These are phyloP conservation scores for Aureobasidium sp. DNA, from an alignment of 2,329 filamentous ascomycete genomes.

Conservation along the genomic window DNA sequence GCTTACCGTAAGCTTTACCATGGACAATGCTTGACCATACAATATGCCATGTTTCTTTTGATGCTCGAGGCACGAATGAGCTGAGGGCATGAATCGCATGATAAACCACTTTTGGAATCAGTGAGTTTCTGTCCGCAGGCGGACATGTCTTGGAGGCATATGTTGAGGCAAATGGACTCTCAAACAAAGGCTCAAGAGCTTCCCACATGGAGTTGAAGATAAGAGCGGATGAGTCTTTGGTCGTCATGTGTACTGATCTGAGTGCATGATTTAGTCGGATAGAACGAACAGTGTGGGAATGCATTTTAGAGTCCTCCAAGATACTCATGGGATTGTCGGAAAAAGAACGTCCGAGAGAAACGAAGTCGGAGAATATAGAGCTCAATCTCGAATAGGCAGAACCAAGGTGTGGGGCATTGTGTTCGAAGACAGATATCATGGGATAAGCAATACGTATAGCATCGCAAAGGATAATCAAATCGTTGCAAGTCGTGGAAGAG, in stretches of 20 bases:
- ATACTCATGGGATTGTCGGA: neutral
- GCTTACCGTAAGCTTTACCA: conserved; percentile 16
- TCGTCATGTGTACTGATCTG: neutral
- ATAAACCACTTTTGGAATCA: neutral
- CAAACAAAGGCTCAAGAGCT: conserved; percentile 13
- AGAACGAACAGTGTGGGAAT: neutral
- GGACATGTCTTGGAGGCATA: neutral
- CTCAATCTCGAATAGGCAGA: neutral
- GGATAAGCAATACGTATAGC: neutral
- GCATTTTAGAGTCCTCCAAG: neutral
- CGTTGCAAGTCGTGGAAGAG: neutral
- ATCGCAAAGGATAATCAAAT: neutral
- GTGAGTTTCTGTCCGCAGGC: neutral
- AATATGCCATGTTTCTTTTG: neutral
- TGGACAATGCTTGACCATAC: conserved; percentile 11
- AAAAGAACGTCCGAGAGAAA: neutral
- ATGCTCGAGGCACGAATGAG: conserved; percentile 1
- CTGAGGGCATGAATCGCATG: conserved; percentile 3
- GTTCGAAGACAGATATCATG: neutral
- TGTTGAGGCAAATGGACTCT: neutral
- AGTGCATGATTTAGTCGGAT: neutral
- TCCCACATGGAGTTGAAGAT: conserved; percentile 12
- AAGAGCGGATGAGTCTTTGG: neutral
- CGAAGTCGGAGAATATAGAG: neutral
- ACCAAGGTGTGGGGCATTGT: neutral